Evolutionary conservation across 768 basidiomycete genomes (phyloP), one percentile per base, ranked within the genome.

Genomic region (Hirschioporus abietinus): DNA sequence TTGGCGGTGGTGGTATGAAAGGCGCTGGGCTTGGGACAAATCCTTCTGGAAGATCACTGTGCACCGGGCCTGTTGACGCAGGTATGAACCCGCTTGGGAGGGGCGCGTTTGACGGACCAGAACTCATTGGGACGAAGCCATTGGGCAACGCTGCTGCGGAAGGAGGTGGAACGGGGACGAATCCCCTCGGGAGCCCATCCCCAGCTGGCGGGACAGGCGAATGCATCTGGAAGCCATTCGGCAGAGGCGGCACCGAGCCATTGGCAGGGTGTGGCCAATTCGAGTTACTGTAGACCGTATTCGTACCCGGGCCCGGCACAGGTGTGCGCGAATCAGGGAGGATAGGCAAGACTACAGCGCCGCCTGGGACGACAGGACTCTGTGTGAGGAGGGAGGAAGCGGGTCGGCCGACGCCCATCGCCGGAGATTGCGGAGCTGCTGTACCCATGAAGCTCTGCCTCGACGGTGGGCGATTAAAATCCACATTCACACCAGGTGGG

Each of bases 391-490:
- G 4, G 42, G 42, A 52, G 42, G 42, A 52, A 52, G 42, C 42
- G 42, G 42, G 42, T 10, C 42, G 42, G 12, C 42, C 42, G 42
- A 52, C 42, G 42, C 42, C 42, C 42, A 52, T 52, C 42, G 42
- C 42, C 42, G 42, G 42, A 52, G 42, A 52, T 52, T 52, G 42
- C 42, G 42, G 42, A 52, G 42, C 42, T 52, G 42, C 42, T 52
- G 42, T 52, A 52, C 42, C 42, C 42, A 52, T 52, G 42, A 52
- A 52, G 42, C 42, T 52, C 42, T 52, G 42, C 42, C 42, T 52
- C 42, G 42, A 52, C 42, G 42, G 42, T 52, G 42, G 42, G 42
- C 42, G 42, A 20, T 52, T 52, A 52, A 52, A 52, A 52, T 10
- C 42, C 42, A 20, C 42, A 20, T 52, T 15, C 42, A 52, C 12